Base-by-base conservation (phyloP, 805 yeast genomes). In the Lipomyces yamadae region DNA sequence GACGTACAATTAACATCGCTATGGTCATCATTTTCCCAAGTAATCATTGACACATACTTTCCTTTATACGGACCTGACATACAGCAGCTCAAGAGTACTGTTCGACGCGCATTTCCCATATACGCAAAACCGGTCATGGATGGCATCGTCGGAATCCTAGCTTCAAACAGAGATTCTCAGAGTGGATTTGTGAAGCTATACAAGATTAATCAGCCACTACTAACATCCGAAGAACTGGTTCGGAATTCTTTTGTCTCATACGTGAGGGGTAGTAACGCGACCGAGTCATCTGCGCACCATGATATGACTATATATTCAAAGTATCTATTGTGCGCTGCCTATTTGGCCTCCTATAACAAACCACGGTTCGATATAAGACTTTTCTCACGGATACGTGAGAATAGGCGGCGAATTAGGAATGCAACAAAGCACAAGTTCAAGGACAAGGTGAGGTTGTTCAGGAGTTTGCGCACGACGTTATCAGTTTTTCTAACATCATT, bases 241-340 rank as follows among this genome's bases (percentile, higher is more conserved):
- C 30, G 62, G 15, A 65, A 62, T 18, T 66, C 71, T 4, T 37
- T 66, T 15, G 18, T 63, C 5, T 37, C 48, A 13, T 7, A 30
- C 11, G 53, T 37, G 13, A 45, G 32, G 5, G n/a, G 57, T 15
- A 15, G 15, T 45, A 42, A 15, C 37, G 7, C 15, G 48, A 7
- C 60, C 11, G 55, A 13, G 4, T 5, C 33, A 15, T 33, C 33
- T 11, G 69, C 59, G 8, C 52, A 61, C 33, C 56, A 55, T 4
- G 65, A 66, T 45, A 62, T 68, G 69, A 67, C 71, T 33, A 18
- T 53, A 3, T 34, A 56, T 13, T 54, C 71, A 1, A 89, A 90
- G 74, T 91, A 84, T 74, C 77, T 93, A n/a, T 77, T 92, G 15
- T 83, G 92, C 39, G 91, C 97, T 0, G 88, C 96, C 0, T 93